Percentiles rank a stretch among this genome's conserved stretches.
These are phyloP conservation scores for Vanrija sp. DNA, from an alignment of 1,284 basidiomycete species.

Conservation along the genomic window DNA sequence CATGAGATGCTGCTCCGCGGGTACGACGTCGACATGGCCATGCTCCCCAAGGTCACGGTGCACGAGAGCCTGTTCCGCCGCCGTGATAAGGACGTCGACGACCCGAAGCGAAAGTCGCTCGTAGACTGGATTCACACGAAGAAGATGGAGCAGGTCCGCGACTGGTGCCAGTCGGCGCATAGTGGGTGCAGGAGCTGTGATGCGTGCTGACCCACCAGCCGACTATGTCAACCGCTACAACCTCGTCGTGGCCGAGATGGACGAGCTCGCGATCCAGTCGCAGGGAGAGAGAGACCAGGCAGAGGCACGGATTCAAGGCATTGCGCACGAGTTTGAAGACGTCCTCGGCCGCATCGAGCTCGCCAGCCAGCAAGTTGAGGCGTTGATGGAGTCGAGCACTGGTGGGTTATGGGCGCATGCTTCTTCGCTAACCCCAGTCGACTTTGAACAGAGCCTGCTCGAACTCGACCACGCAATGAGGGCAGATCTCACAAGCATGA, in stretches of 20 bases:
- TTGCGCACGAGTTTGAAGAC: conserved; percentile 44
- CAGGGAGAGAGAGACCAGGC: conserved; percentile 66
- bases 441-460: conserved; percentile 22
- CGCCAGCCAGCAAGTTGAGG: conserved; percentile 31
- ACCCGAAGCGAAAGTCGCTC: conserved; percentile 35
- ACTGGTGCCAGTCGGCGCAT: conserved; percentile 34
- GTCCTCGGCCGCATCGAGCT: conserved; percentile 32
- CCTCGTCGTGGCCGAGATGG: conserved; percentile 28
- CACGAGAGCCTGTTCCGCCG: conserved; percentile 35
- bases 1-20: conserved; percentile 34
- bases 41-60: conserved; percentile 37
- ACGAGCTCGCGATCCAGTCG: conserved; percentile 63
- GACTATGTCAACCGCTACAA: conserved; percentile 33
- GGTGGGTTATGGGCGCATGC: neutral
- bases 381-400: conserved; percentile 17
- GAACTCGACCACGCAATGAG: conserved; percentile 44
- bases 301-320: conserved; percentile 56
- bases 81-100: conserved; percentile 23
- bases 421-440: conserved; percentile 4
- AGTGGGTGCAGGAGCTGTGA: conserved; percentile 19
- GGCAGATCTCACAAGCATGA: conserved; percentile 38
- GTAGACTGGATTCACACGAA: conserved; percentile 41
- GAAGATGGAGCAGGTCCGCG: conserved; percentile 45
- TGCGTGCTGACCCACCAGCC: conserved; percentile 12
- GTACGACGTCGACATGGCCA: conserved; percentile 36